Conservation (phyloP, 2,329 filamentous ascomycete species). For the Thelonectria rubi region DNA sequence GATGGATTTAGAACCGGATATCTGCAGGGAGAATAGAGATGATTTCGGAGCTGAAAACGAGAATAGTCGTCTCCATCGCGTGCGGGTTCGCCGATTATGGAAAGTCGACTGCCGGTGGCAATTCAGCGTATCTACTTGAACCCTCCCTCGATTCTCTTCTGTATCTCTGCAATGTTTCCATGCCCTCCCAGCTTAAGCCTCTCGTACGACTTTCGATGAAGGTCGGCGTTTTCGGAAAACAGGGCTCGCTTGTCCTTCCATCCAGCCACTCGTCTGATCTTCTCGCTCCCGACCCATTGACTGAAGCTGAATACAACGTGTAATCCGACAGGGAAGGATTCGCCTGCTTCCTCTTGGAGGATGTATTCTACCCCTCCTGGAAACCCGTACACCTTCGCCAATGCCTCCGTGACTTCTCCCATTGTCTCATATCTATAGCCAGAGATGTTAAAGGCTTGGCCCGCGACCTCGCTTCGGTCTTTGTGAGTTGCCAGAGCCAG, state of each 20-base stretch:
- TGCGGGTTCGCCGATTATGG: background rate
- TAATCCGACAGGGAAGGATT: conserved; percentile 33
- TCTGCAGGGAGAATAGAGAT: background rate
- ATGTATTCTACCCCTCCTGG: conserved; percentile 43
- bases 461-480: conserved; percentile 45
- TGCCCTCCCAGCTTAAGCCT: conserved; percentile 27
- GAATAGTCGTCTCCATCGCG: background rate
- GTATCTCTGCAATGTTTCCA: conserved; percentile 26
- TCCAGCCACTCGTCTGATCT: conserved; percentile 51
- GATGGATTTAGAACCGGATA: background rate
- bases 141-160: conserved; percentile 20
- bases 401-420: conserved; percentile 48
- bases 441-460: conserved; percentile 58
- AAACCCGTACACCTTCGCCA: conserved; percentile 54
- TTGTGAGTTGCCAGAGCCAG: conserved; percentile 53
- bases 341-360: conserved; percentile 24
- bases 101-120: background rate
- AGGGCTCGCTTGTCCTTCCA: conserved; percentile 51
- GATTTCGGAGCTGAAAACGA: background rate
- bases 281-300: conserved; percentile 56
- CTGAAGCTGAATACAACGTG: conserved; percentile 47
- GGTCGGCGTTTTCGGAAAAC: conserved; percentile 49
- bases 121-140: conserved; percentile 2
- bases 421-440: conserved; percentile 55
- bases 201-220: conserved; percentile 53